phyloP scores from a whole-genome alignment of 2,329 filamentous ascomycete species.

The Pseudogymnoascus sp. region DNA sequence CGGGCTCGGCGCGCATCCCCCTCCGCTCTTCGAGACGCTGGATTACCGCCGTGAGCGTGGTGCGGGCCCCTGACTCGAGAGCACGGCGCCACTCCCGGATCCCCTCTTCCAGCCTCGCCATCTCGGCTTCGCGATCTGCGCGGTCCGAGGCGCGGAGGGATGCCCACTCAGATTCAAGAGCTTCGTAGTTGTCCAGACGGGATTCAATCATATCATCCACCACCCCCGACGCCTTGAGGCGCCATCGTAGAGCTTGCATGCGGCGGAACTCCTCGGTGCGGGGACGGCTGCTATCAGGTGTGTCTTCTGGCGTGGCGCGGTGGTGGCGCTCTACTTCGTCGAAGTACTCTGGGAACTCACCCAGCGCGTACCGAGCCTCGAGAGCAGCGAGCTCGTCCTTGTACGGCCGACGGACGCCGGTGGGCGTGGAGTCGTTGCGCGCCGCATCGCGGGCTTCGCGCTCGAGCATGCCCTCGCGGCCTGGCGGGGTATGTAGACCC shows the following conservation, averaged over 20 bases:
- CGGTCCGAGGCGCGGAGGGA: neutral
- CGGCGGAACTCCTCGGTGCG: neutral
- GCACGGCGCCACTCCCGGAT: conserved; percentile 20
- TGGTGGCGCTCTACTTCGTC: neutral
- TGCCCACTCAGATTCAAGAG: neutral
- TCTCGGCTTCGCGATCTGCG: conserved; percentile 13
- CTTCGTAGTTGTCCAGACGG: neutral
- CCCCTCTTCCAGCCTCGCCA: conserved; percentile 19
- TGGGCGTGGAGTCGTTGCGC: neutral
- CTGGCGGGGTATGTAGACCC: conserved; percentile 37
- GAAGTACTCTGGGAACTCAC: neutral
- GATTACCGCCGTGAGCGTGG: neutral
- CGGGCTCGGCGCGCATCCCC: conserved; percentile 40
- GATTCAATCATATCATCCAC: neutral
- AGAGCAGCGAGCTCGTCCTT: conserved; percentile 13
- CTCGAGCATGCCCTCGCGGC: conserved; percentile 34
- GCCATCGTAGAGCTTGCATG: neutral
- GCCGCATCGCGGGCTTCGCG: conserved; percentile 20
- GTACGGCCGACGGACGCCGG: neutral
- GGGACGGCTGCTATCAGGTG: neutral
- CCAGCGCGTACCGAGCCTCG: conserved; percentile 9
- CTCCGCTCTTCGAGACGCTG: conserved; percentile 45
- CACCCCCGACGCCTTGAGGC: neutral
- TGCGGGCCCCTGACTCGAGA: neutral
- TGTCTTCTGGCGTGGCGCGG: neutral